Conservation (phyloP, 306 rosid genomes). For the Trichosanthes cucumerina region DNA sequence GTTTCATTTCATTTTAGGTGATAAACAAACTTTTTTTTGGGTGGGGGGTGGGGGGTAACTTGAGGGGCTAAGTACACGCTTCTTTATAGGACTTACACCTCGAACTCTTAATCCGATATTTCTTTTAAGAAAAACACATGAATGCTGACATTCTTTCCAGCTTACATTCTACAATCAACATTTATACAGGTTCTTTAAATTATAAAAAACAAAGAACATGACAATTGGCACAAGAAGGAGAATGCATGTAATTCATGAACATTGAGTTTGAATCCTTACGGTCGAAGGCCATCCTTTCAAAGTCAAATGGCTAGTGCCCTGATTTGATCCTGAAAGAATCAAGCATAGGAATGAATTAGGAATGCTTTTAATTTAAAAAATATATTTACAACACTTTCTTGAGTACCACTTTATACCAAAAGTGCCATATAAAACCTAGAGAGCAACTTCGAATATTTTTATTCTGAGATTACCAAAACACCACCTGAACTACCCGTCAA, state of each 20-base stretch:
- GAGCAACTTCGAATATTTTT: background rate
- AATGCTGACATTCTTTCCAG: background rate
- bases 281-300: constrained; percentile 65
- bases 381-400: background rate
- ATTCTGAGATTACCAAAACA: background rate
- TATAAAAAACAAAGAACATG: background rate
- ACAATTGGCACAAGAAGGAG: background rate
- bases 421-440: background rate
- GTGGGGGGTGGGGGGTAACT: too few relatives aligned
- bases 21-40: too few relatives aligned
- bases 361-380: background rate
- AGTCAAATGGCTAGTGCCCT: constrained; percentile 44
- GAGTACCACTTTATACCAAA: background rate
- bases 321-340: constrained; percentile 42
- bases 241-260: background rate
- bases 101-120: background rate
- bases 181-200: background rate
- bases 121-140: background rate
- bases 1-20: background rate
- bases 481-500: background rate
- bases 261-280: constrained; percentile 27
- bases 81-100: background rate
- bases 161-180: background rate
- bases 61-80: background rate
- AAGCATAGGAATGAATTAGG: constrained; percentile 4